These are phyloP conservation scores for Trichoderma gracile DNA, from an alignment of 2,329 filamentous ascomycete genomes.

Conservation along the genomic window DNA sequence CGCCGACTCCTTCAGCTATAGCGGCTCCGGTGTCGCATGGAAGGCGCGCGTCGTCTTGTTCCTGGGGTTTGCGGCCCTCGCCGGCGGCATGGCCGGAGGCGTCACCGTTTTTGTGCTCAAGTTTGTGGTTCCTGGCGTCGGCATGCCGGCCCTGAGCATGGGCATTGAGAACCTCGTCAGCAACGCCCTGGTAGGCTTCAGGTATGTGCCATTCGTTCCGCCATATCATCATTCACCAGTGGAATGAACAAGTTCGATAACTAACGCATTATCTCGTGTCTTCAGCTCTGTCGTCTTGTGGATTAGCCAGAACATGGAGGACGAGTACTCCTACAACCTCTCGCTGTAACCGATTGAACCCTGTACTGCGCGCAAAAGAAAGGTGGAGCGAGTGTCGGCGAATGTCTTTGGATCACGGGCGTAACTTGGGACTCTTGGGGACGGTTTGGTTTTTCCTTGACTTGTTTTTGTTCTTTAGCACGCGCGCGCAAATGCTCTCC, in stretches of 20 bases:
- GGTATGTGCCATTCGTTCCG: constrained; percentile 44
- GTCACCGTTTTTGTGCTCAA: constrained; percentile 69
- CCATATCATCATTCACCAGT: no score
- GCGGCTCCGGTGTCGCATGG: constrained; percentile 64
- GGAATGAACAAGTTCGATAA: neutral
- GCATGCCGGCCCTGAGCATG: constrained; percentile 63
- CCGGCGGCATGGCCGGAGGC: constrained; percentile 68
- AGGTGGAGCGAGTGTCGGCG: constrained; percentile 20
- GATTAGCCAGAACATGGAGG: constrained; percentile 72
- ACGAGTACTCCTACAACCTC: constrained; percentile 69
- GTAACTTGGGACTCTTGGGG: constrained; percentile 20
- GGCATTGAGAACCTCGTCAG: constrained; percentile 66
- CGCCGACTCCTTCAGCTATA: constrained; percentile 63
- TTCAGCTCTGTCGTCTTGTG: constrained; percentile 63
- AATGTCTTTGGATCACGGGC: constrained; percentile 25
- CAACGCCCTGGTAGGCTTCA: constrained; percentile 63
- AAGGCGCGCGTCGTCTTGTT: constrained; percentile 69
- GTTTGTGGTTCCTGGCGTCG: constrained; percentile 58
- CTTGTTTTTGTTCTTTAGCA: constrained; percentile 11
- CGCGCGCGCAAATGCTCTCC: neutral
- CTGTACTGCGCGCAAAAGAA: constrained; percentile 4
- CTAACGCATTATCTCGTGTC: neutral
- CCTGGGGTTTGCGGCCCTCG: constrained; percentile 64
- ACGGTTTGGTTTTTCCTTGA: constrained; percentile 5
- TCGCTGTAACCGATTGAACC: constrained; percentile 48